A percentile compares a stretch with the other conserved stretches of the same genome.
Conservation (phyloP, 2,329 filamentous ascomycete species). For the Fulvia fulva region DNA sequence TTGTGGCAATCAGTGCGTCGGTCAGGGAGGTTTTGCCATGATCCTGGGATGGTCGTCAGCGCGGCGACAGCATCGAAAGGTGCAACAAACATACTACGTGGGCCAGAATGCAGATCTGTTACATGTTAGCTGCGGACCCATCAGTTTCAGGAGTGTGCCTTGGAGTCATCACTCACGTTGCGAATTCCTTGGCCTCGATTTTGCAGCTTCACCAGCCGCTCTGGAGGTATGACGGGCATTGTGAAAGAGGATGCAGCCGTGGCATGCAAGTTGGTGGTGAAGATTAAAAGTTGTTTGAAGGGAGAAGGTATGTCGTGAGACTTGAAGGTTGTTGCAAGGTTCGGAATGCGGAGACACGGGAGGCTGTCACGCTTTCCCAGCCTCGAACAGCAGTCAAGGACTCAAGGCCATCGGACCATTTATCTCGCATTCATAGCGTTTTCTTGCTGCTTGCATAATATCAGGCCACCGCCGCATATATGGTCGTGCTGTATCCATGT, state of each 20-base stretch:
- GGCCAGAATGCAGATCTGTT: conserved; percentile 81
- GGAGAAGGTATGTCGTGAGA: neutral
- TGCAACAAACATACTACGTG: conserved; percentile 65
- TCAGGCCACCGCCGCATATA: neutral
- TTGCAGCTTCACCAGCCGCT: conserved; percentile 88
- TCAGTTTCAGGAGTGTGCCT: conserved; percentile 1
- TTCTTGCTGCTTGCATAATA: neutral
- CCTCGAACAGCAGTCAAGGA: neutral
- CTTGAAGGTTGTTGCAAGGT: neutral
- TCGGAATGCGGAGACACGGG: no score
- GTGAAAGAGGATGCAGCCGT: conserved; percentile 9
- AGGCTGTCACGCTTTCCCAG: neutral
- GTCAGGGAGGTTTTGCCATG: conserved; percentile 98
- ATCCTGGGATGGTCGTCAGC: conserved; percentile 51
- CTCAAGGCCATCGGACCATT: no score
- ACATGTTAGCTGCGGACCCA: conserved; percentile 20
- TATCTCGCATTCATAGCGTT: neutral
- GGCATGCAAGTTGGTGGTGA: neutral
- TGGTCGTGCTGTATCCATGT: neutral
- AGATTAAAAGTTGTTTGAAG: neutral
- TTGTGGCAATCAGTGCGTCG: conserved; percentile 92
- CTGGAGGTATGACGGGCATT: conserved; percentile 89
- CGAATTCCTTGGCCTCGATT: conserved; percentile 81
- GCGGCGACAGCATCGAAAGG: neutral
- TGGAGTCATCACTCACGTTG: conserved; percentile 62